A percentile compares a stretch with the other conserved stretches of the same genome.
Evolutionary conservation across 257 asterid species (phyloP).

Genomic region (Nicotiana paniculata): DNA sequence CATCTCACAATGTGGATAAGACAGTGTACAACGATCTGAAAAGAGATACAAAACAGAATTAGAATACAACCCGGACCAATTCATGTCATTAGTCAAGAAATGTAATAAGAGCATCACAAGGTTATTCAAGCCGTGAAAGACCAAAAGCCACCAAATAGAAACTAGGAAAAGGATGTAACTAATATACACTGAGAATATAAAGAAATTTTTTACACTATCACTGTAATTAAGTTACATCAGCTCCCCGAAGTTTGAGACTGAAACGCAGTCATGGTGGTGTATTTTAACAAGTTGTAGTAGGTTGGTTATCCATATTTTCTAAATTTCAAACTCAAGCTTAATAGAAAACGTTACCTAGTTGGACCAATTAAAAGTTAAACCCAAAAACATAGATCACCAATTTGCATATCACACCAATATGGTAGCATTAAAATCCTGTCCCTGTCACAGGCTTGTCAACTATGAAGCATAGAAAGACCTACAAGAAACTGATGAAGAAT

Average conservation of each 20-base stretch:
- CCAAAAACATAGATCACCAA: background rate
- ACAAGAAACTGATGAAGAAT: background rate
- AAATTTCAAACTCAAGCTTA: background rate
- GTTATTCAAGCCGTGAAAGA: background rate
- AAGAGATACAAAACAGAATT: background rate
- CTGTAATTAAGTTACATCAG: background rate
- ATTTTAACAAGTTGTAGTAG: background rate
- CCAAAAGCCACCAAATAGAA: background rate
- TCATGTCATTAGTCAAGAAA: background rate
- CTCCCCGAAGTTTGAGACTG: background rate
- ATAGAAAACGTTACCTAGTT: background rate
- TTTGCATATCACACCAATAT: background rate
- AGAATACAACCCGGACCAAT: background rate
- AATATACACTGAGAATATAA: background rate
- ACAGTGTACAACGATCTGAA: slow-evolving; percentile 34
- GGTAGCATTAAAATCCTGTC: background rate
- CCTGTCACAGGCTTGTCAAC: background rate
- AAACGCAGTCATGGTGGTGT: background rate
- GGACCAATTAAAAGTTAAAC: background rate
- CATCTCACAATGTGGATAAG: slow-evolving; percentile 33
- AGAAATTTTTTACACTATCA: background rate
- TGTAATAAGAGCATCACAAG: background rate
- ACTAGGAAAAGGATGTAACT: background rate
- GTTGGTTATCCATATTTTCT: background rate
- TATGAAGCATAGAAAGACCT: background rate